These are phyloP conservation scores for Anthoceros angustus DNA, from an alignment of 225 moss, liverwort and hornwort species.

Conservation along the genomic window DNA sequence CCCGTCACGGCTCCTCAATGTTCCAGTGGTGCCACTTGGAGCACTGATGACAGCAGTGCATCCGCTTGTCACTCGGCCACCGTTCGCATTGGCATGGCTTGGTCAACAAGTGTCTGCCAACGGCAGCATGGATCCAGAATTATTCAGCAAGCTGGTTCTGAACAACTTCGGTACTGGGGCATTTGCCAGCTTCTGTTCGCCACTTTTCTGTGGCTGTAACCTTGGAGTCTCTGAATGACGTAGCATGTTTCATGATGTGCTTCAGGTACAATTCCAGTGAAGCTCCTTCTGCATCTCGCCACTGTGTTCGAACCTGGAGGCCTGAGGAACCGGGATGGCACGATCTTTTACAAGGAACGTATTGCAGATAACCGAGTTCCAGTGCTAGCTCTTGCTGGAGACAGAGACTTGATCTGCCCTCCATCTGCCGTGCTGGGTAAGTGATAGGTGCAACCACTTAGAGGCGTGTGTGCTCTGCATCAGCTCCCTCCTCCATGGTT, in stretches of 20 bases:
- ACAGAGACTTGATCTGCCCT: slow-evolving; percentile 81
- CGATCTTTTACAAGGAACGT: slow-evolving; percentile 63
- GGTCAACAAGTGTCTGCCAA: slow-evolving; percentile 77
- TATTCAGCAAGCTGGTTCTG: slow-evolving; percentile 58
- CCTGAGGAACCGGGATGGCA: slow-evolving; percentile 58
- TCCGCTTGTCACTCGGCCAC: slow-evolving; percentile 71
- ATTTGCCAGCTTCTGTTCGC: not conserved
- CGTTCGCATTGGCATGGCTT: slow-evolving; percentile 79
- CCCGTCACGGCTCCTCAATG: slow-evolving; percentile 74
- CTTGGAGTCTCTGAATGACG: not conserved
- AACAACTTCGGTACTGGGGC: slow-evolving; percentile 67
- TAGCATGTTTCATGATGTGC: slow-evolving; percentile 8
- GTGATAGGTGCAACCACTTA: not conserved
- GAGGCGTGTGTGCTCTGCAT: not conserved
- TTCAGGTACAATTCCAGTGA: slow-evolving; percentile 78
- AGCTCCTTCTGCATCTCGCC: slow-evolving; percentile 66
- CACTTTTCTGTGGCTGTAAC: not conserved
- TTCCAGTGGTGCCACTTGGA: slow-evolving; percentile 76
- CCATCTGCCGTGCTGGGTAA: slow-evolving; percentile 68
- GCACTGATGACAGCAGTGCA: slow-evolving; percentile 74
- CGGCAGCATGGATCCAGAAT: slow-evolving; percentile 67
- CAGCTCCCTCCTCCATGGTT: not conserved
- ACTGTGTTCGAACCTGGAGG: slow-evolving; percentile 86
- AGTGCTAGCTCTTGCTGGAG: slow-evolving; percentile 74
- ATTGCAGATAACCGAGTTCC: slow-evolving; percentile 53